Percentiles rank a stretch among this genome's conserved stretches.
These are phyloP conservation scores for Acacia crassicarpa DNA, from an alignment of 306 rosid species.

Conservation along the genomic window DNA sequence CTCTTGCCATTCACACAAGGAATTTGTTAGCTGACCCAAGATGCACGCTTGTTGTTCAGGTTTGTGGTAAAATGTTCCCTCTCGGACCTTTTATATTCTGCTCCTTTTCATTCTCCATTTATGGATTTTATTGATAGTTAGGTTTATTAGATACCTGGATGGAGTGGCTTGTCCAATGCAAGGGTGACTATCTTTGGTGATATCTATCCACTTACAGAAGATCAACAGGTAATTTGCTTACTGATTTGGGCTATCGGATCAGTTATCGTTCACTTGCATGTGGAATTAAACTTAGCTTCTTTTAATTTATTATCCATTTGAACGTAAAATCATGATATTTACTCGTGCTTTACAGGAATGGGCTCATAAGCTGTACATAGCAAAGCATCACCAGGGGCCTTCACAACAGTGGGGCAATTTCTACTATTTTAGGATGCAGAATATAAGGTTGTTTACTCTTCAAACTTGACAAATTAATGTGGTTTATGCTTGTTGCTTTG, in stretches of 20 bases:
- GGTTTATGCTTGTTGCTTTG: conserved; percentile 19
- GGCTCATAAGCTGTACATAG: conserved; percentile 99
- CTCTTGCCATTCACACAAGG: conserved; percentile 95
- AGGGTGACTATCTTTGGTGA: conserved; percentile 99
- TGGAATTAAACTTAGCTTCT: conserved; percentile 13
- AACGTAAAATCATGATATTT: conserved; percentile 27
- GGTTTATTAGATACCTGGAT: conserved; percentile 86
- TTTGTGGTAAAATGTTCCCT: conserved; percentile 41
- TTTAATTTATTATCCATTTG: conserved; percentile 20
- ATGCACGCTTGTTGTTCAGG: conserved; percentile 99
- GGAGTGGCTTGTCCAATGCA: conserved; percentile 99
- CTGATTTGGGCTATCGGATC: conserved; percentile 23
- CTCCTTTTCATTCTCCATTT: conserved; percentile 32
- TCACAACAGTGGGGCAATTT: conserved; percentile 99
- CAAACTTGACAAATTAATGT: not conserved
- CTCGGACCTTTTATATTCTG: conserved; percentile 16
- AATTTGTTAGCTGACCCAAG: conserved; percentile 93
- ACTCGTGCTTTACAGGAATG: conserved; percentile 66
- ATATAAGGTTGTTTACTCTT: conserved; percentile 66
- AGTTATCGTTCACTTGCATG: not conserved
- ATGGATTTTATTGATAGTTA: conserved; percentile 42
- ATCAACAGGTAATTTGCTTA: conserved; percentile 67
- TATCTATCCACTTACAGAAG: conserved; percentile 92
- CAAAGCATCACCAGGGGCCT: conserved; percentile 98
- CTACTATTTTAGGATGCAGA: conserved; percentile 96